Conservation (phyloP, 202 grass and related monocot species). For the Tripidium arundinaceum region DNA sequence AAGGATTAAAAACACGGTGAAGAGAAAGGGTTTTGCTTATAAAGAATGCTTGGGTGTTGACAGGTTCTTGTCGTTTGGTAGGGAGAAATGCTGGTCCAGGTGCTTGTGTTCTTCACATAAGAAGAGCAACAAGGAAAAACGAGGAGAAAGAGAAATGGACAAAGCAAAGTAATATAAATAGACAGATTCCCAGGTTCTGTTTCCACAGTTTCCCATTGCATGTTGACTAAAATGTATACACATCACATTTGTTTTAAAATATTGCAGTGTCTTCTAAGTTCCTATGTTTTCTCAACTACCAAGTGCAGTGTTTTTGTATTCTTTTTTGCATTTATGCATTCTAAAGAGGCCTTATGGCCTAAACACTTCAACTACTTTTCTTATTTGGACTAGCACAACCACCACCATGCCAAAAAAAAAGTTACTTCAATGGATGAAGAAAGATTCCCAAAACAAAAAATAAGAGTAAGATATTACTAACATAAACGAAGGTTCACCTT, state of each 20-base stretch:
- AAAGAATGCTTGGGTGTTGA: not conserved
- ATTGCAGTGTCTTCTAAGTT: not conserved
- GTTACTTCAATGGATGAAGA: not conserved
- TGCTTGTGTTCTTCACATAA: not conserved
- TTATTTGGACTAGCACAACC: not conserved
- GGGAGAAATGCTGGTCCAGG: not conserved
- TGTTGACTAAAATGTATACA: not conserved
- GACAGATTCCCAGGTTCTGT: not conserved
- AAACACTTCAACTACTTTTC: conserved; percentile 5
- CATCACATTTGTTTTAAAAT: not conserved
- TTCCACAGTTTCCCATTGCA: not conserved
- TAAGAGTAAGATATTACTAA: not conserved
- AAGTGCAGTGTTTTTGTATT: not conserved
- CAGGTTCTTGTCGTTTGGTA: not conserved
- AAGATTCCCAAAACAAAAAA: not conserved
- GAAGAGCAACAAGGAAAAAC: not conserved
- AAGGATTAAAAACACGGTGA: not conserved
- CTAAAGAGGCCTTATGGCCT: not conserved
- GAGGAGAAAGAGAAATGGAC: not conserved
- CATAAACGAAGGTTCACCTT: not conserved
- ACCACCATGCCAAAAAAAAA: not conserved
- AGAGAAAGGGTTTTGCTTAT: not conserved
- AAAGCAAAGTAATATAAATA: not conserved
- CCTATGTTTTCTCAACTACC: not conserved
- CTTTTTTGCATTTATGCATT: not conserved